Evolutionary conservation across 495 filamentous ascomycete genomes (phyloP).

Genomic region (Aspergillus hancockii): DNA sequence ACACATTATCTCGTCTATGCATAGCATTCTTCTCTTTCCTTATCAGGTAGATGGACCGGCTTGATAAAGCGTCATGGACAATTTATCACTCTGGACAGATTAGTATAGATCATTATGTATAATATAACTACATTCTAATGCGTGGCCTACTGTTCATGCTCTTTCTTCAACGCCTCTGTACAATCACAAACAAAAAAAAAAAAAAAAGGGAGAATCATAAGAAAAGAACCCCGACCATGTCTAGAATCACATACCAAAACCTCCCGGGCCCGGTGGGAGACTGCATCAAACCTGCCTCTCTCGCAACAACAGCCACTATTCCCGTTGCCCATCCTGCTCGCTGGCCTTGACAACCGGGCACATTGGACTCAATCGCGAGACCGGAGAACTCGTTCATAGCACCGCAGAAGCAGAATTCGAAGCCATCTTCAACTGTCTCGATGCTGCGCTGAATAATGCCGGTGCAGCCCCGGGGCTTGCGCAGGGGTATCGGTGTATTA

Average conservation of each 20-base stretch:
- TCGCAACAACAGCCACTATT: slow-evolving; percentile 13
- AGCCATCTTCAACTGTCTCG: slow-evolving; percentile 14
- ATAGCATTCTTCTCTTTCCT: too few relatives aligned
- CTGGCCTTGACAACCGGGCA: slow-evolving; percentile 12
- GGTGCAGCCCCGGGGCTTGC: slow-evolving; percentile 1
- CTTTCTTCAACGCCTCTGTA: too few relatives aligned
- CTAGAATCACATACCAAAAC: slow-evolving; percentile 13
- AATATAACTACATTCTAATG: too few relatives aligned
- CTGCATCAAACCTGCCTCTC: slow-evolving; percentile 14
- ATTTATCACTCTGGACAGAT: too few relatives aligned
- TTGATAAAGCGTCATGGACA: too few relatives aligned
- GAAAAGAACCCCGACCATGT: too few relatives aligned
- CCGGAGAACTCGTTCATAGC: slow-evolving; percentile 4
- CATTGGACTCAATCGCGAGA: slow-evolving; percentile 9
- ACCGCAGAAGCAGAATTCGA: slow-evolving; percentile 8
- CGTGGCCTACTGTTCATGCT: too few relatives aligned
- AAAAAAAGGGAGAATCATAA: too few relatives aligned
- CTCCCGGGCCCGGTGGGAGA: slow-evolving; percentile 15
- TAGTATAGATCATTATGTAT: too few relatives aligned
- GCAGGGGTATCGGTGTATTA: slow-evolving; percentile 3
- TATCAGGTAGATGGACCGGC: too few relatives aligned
- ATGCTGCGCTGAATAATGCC: slow-evolving; percentile 13
- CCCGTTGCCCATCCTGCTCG: slow-evolving; percentile 7
- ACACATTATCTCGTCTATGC: too few relatives aligned
- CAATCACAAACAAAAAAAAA: too few relatives aligned